phyloP scores from a whole-genome alignment of 2,329 filamentous ascomycete species.

The Pseudogymnoascus sp. region DNA sequence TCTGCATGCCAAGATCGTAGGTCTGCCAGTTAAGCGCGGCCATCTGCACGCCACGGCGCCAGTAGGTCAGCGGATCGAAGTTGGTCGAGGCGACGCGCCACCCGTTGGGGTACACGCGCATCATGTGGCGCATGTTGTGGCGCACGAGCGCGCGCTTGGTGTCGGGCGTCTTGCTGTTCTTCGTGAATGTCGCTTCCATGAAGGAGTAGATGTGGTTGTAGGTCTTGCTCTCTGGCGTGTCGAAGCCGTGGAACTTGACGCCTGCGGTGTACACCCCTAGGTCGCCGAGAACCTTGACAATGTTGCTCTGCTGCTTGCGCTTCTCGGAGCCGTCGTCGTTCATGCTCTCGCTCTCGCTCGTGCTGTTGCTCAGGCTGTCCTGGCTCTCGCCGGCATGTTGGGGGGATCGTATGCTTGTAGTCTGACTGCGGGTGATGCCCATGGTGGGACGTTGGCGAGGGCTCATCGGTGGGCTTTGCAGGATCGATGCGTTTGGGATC shows the following conservation, averaged over 20 bases:
- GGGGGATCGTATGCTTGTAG: slow-evolving; percentile 14
- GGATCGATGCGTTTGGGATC: slow-evolving; percentile 46
- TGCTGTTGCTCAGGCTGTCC: slow-evolving; percentile 51
- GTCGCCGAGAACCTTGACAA: slow-evolving; percentile 73
- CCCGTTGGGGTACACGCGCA: slow-evolving; percentile 87
- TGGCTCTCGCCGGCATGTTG: slow-evolving; percentile 32
- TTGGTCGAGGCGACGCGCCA: slow-evolving; percentile 82
- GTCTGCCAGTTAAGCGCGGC: slow-evolving; percentile 98
- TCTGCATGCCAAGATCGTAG: slow-evolving; percentile 88
- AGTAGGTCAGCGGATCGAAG: slow-evolving; percentile 89
- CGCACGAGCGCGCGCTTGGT: slow-evolving; percentile 73
- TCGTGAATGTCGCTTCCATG: slow-evolving; percentile 81
- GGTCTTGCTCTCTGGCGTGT: slow-evolving; percentile 68
- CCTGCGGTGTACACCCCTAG: slow-evolving; percentile 72
- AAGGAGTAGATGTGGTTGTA: slow-evolving; percentile 97
- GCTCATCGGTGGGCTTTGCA: slow-evolving; percentile 48
- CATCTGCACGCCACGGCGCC: slow-evolving; percentile 96
- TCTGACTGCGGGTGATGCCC: slow-evolving; percentile 20
- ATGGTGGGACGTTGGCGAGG: slow-evolving; percentile 30
- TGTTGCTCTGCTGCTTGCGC: slow-evolving; percentile 67
- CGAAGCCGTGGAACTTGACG: slow-evolving; percentile 79
- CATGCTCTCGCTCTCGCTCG: slow-evolving; percentile 74
- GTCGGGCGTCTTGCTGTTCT: slow-evolving; percentile 67
- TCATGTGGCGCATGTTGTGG: slow-evolving; percentile 87
- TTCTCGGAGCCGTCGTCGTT: slow-evolving; percentile 48